phyloP scores from a whole-genome alignment of 1,139 yeast species.

The Scheffersomyces segobiensis region DNA sequence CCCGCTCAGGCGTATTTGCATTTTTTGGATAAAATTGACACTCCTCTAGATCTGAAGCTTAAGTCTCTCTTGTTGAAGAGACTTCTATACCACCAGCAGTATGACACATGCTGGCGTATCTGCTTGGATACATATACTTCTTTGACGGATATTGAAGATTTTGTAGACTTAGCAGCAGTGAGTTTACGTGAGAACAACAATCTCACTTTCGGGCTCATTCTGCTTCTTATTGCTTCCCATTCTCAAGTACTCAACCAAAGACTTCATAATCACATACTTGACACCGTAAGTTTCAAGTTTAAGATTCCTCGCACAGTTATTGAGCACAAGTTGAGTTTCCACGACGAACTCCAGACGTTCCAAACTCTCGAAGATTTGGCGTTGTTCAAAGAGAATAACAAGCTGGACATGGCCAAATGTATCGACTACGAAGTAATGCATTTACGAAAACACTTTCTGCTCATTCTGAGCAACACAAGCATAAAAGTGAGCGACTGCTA shows the following conservation, averaged over 20 bases:
- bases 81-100: constrained; percentile 33
- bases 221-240: constrained; percentile 17
- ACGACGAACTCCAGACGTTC: constrained; percentile 6
- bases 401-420: background rate
- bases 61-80: constrained; percentile 25
- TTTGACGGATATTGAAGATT: constrained; percentile 39
- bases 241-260: constrained; percentile 13
- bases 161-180: constrained; percentile 26
- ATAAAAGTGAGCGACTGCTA: background rate
- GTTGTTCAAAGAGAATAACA: background rate
- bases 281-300: constrained; percentile 20
- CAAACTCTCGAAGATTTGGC: constrained; percentile 6
- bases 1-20: constrained; percentile 30
- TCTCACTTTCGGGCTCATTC: constrained; percentile 25
- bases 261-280: constrained; percentile 20
- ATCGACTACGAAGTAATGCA: constrained; percentile 6
- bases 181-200: constrained; percentile 19
- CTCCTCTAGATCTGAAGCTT: constrained; percentile 20
- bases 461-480: background rate
- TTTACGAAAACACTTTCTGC: constrained; percentile 6
- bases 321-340: constrained; percentile 4
- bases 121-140: constrained; percentile 27
- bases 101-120: constrained; percentile 31
- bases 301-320: constrained; percentile 9
- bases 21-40: constrained; percentile 18